Base-by-base conservation (phyloP, 2,329 filamentous ascomycete genomes). In the Hypoxylon sp. region DNA sequence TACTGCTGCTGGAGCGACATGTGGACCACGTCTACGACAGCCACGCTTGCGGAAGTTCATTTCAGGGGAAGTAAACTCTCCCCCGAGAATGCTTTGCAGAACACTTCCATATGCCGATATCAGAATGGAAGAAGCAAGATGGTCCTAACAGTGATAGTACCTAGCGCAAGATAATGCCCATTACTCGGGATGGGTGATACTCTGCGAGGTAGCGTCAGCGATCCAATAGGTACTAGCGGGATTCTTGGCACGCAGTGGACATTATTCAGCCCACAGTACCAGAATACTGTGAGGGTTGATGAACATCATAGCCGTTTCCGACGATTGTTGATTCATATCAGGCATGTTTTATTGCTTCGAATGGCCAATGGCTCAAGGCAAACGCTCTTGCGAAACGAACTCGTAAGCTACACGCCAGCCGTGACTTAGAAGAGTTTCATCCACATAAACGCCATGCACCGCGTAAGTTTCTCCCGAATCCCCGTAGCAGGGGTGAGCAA, bases 371-470 rank as follows among this genome's bases (percentile, higher is more conserved):
- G 19, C 7, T 15, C 1, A 24, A 8, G 20, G 20, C 3, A 34
- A 13, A 34, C 3, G 3, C 20, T 47, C 11, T 47, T 47, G 5
- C 6, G 10, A 47, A 24, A 26, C 24, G 43, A 47, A 17, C 43
- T 15, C 43, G 43, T 47, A 47, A 47, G 20, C 43, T 20, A 47
- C 24, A 47, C 43, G 15, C 43, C 43, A 26, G 43, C 43, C 5
- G 20, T 28, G 20, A 15, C 13, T 3, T 24, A 4, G 20, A 24
- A 17, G 20, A 47, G 20, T 24, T 47, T 24, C 24, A 28, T 47
- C 43, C 20, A 15, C 20, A 15, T 1, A 6, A 34, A 41, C 3
- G 37, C 37, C 37, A 41, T 41, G 37, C n/a, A 10, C 37, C 37
- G 37, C 37, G 37, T 41, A 17, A 19, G 37, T 41, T 41, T n/a